These are phyloP conservation scores for Clarireedia paspali DNA, from an alignment of 2,329 filamentous ascomycete genomes.

Conservation along the genomic window DNA sequence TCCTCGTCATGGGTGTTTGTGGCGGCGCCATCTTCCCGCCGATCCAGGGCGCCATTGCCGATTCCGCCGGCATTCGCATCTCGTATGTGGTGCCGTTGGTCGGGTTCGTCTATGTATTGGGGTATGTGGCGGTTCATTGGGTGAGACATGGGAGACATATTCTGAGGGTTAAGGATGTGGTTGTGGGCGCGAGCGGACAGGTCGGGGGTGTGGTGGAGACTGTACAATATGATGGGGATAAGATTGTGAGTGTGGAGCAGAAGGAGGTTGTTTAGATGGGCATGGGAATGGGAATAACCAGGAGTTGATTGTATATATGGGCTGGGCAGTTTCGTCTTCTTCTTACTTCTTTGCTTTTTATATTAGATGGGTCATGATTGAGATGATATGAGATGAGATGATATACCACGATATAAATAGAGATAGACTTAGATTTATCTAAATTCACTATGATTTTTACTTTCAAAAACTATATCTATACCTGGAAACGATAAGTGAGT, in stretches of 20 bases:
- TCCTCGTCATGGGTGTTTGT: constrained; percentile 61
- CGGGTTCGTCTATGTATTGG: constrained; percentile 34
- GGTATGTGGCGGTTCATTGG: constrained; percentile 29
- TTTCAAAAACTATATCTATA: too few relatives aligned
- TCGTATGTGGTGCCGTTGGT: constrained; percentile 38
- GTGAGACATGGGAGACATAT: constrained; percentile 28
- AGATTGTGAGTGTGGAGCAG: background rate
- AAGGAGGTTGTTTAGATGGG: too few relatives aligned
- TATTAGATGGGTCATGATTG: too few relatives aligned
- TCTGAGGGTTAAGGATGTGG: constrained; percentile 28
- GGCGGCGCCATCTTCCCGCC: constrained; percentile 71
- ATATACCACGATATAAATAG: too few relatives aligned
- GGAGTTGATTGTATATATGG: too few relatives aligned
- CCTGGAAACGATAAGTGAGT: too few relatives aligned
- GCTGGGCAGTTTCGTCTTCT: too few relatives aligned
- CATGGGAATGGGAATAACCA: too few relatives aligned
- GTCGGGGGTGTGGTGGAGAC: constrained; percentile 18
- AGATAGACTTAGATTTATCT: too few relatives aligned
- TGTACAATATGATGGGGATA: constrained; percentile 15
- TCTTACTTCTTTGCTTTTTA: too few relatives aligned
- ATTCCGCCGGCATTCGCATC: constrained; percentile 37
- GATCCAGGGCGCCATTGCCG: constrained; percentile 58
- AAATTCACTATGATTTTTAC: too few relatives aligned
- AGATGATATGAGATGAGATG: too few relatives aligned
- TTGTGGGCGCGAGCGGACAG: constrained; percentile 16